Conservation (phyloP, 768 basidiomycete species). For the Termitomyces sp. region DNA sequence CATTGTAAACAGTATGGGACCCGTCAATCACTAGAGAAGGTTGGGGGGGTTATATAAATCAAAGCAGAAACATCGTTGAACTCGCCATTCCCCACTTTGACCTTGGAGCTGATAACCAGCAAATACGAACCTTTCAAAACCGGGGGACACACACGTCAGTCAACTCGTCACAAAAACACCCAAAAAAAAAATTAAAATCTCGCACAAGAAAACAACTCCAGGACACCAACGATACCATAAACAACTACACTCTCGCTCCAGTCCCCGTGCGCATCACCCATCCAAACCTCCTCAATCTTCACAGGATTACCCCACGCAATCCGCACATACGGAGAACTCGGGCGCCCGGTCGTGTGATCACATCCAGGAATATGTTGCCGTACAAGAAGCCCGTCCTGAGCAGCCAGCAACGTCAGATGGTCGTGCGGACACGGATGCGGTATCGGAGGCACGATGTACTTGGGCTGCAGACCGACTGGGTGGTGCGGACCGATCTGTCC, state of each 20-base stretch:
- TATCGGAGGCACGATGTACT: constrained; percentile 57
- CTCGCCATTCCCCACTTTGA: constrained; percentile 64
- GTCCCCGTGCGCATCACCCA: constrained; percentile 26
- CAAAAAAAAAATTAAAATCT: constrained; percentile 7
- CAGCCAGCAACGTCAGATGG: constrained; percentile 55
- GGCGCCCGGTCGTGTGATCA: constrained; percentile 13
- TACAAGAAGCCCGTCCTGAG: constrained; percentile 61
- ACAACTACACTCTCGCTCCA: constrained; percentile 58
- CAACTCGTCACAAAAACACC: background rate
- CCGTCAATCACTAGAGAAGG: constrained; percentile 58
- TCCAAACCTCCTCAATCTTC: constrained; percentile 45
- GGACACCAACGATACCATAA: constrained; percentile 71
- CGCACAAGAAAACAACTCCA: constrained; percentile 69
- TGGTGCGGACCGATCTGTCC: constrained; percentile 10
- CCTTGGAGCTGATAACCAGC: constrained; percentile 61
- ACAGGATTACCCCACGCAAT: constrained; percentile 52
- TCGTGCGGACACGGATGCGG: constrained; percentile 76
- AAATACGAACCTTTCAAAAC: constrained; percentile 59
- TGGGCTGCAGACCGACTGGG: constrained; percentile 22
- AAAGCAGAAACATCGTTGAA: constrained; percentile 9
- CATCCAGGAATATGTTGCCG: constrained; percentile 43
- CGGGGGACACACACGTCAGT: background rate
- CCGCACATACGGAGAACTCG: constrained; percentile 40
- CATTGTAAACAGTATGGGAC: constrained; percentile 54
- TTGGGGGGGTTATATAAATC: background rate